Conservation (phyloP, 305 asterid species). For the Vinca major region DNA sequence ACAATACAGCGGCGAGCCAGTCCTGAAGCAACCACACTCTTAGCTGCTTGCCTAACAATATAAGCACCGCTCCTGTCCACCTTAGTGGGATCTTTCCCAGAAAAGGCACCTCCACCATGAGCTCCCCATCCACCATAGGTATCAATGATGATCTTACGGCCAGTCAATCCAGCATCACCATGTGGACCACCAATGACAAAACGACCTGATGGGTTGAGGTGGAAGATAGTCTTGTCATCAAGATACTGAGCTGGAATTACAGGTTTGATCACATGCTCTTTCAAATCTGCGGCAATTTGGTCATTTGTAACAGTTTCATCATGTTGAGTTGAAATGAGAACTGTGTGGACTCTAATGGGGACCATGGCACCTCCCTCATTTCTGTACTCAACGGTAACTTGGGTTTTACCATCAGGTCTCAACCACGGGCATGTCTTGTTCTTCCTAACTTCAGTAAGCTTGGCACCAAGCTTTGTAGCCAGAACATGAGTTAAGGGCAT, state of each 20-base stretch:
- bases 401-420: conserved; percentile 88
- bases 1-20: conserved; percentile 79
- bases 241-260: conserved; percentile 72
- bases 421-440: conserved; percentile 75
- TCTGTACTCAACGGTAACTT: conserved; percentile 76
- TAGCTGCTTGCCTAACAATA: conserved; percentile 86
- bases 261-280: conserved; percentile 73
- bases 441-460: conserved; percentile 81
- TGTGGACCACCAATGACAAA: conserved; percentile 91
- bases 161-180: conserved; percentile 89
- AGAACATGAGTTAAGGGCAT: conserved; percentile 91
- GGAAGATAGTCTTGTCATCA: conserved; percentile 79
- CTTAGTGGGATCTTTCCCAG: conserved; percentile 79
- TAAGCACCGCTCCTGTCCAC: conserved; percentile 92
- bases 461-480: conserved; percentile 84
- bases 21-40: conserved; percentile 82
- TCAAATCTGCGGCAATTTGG: conserved; percentile 60
- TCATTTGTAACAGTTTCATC: conserved; percentile 82
- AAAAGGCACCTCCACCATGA: conserved; percentile 82
- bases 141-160: conserved; percentile 74
- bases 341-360: conserved; percentile 73
- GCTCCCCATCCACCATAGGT: conserved; percentile 93
- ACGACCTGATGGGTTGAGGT: conserved; percentile 83
- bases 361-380: conserved; percentile 77
- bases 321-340: conserved; percentile 85